phyloP scores from a whole-genome alignment of 768 basidiomycete genomes.

The Podaxis sp. region DNA sequence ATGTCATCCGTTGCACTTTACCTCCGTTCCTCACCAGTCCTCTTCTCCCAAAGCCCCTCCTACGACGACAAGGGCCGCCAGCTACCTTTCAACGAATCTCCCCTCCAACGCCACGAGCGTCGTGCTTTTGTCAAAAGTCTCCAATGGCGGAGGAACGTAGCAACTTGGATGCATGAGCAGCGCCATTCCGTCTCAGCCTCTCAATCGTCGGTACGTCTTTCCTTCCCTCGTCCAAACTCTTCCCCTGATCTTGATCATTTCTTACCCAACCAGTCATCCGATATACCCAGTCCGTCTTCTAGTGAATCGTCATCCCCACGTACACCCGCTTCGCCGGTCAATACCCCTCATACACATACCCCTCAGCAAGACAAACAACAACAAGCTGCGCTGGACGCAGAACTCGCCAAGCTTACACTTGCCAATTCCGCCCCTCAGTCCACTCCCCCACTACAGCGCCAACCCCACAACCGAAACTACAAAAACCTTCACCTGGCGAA shows the following conservation, averaged over 20 bases:
- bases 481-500: conserved; percentile 9
- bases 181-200: neutral
- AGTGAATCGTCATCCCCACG: conserved; percentile 9
- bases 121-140: conserved; percentile 46
- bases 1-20: conserved; percentile 21
- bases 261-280: neutral
- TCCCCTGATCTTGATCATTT: neutral
- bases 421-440: neutral
- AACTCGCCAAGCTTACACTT: neutral
- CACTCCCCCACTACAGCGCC: neutral
- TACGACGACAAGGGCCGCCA: conserved; percentile 44
- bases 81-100: conserved; percentile 38
- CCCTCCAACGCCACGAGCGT: conserved; percentile 44
- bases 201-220: neutral
- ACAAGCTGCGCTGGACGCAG: neutral
- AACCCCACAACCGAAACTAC: conserved; percentile 1
- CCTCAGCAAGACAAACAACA: neutral
- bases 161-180: conserved; percentile 2
- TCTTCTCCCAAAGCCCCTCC: conserved; percentile 21
- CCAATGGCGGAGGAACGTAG: conserved; percentile 18
- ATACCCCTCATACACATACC: conserved; percentile 9
- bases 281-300: neutral
- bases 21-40: conserved; percentile 21
- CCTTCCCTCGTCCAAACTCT: neutral
- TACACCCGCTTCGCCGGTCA: conserved; percentile 8